Conservation (phyloP, 2,329 filamentous ascomycete species). For the Talaromyces sp. region DNA sequence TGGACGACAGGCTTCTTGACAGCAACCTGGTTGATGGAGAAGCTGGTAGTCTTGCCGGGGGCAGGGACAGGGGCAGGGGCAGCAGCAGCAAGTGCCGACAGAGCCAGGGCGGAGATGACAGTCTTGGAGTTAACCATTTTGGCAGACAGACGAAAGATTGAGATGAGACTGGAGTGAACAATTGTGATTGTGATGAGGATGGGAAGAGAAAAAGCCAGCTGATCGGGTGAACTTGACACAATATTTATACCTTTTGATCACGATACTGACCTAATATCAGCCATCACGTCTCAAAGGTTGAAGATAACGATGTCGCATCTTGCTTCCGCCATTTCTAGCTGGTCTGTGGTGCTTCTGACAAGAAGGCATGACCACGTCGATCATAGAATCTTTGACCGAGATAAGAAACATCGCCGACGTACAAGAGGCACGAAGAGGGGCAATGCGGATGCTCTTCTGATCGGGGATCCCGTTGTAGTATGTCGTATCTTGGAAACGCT, state of each 20-base stretch:
- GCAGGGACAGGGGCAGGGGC: constrained; percentile 14
- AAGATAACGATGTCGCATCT: constrained; percentile 16
- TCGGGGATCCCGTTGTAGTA: background rate
- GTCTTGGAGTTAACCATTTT: constrained; percentile 20
- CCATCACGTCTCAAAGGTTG: background rate
- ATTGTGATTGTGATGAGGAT: background rate
- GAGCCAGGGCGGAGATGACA: constrained; percentile 18
- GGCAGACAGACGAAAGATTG: background rate
- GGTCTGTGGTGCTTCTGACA: background rate
- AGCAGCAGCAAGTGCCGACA: constrained; percentile 15
- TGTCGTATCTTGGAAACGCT: background rate
- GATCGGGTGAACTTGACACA: background rate
- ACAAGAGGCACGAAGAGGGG: background rate
- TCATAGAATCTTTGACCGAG: background rate
- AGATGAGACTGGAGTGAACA: background rate
- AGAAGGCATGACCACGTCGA: background rate
- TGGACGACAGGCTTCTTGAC: constrained; percentile 5
- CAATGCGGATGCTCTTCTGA: background rate
- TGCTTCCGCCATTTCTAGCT: background rate
- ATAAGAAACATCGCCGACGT: constrained; percentile 13
- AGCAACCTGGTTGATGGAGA: constrained; percentile 18
- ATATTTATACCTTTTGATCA: constrained; percentile 8
- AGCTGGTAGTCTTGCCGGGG: constrained; percentile 11
- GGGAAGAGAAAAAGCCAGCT: background rate
- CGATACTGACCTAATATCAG: background rate